Base-by-base conservation (phyloP, 345 rosid genomes). In the Chamaenerion angustifolium region DNA sequence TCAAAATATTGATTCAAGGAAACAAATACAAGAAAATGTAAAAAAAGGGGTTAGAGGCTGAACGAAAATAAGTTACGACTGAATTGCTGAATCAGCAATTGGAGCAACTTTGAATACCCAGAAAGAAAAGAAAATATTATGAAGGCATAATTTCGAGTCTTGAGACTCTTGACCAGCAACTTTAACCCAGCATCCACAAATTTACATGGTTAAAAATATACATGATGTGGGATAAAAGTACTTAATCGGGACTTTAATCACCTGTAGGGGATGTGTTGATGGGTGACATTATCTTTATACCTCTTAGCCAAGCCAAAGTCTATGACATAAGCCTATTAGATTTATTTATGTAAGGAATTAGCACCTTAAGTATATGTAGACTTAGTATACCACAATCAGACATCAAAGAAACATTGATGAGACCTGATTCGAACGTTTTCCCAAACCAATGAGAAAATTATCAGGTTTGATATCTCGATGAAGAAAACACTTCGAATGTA, bases 251-350 rank as follows among this genome's bases (percentile, higher is more conserved):
- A 11, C 14, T 50, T 16, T 8, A 50, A 31, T 27, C 42, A 88
- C 96, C 83, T 83, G 68, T 87, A 88, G 43, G 90, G 85, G 45
- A 88, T 88, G 59, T 88, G 94, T 11, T 81, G 90, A 54, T 84
- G 72, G 52, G 90, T 79, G 63, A 75, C 71, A 63, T 80, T 75
- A 55, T 83, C 94, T 3, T 85, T 74, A 55, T 83, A 88, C 64
- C 90, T 71, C 70, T 88, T 88, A 19, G 96, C 87, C 63, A 83
- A 90, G 56, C 96, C 96, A 70, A 79, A 88, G 66, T 88, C 96
- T 53, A 88, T 88, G 19, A 83, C 60, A 61, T 83, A 79, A 48
- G 83, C 96, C 94, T 87, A 81, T 48, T 13, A n/a, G 49, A 17
- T 10, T 2, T 23, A 49, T 31, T 2, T 23, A 49, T 31, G 57